phyloP scores from a whole-genome alignment of 2,329 filamentous ascomycete genomes.

The Colletotrichum salicis region DNA sequence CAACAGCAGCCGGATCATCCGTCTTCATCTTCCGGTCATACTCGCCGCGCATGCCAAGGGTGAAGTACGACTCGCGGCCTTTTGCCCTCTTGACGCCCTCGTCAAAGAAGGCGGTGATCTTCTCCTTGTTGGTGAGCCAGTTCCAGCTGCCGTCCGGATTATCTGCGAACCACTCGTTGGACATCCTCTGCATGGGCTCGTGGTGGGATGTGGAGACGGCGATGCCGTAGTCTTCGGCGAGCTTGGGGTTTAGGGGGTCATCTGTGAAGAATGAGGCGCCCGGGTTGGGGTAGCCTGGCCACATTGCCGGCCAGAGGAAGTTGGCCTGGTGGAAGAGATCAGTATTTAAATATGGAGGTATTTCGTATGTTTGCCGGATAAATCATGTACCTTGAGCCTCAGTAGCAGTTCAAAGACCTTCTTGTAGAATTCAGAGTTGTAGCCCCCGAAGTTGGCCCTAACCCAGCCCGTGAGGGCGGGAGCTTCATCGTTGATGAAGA shows the following conservation, averaged over 20 bases:
- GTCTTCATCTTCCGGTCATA: conserved; percentile 64
- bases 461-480: conserved; percentile 69
- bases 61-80: conserved; percentile 69
- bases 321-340: conserved; percentile 57
- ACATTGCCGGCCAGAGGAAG: conserved; percentile 76
- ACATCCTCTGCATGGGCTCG: conserved; percentile 72
- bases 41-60: conserved; percentile 68
- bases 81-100: conserved; percentile 65
- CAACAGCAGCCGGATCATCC: conserved; percentile 60
- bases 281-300: conserved; percentile 60
- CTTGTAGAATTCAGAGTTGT: conserved; percentile 67
- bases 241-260: conserved; percentile 65
- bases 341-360: too few relatives aligned
- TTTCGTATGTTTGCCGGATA: too few relatives aligned
- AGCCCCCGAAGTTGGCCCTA: conserved; percentile 60
- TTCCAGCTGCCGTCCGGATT: conserved; percentile 64
- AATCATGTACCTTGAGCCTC: conserved; percentile 58
- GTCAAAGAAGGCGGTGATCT: conserved; percentile 67
- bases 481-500: conserved; percentile 73
- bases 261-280: conserved; percentile 71
- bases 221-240: conserved; percentile 72
- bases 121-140: conserved; percentile 66
- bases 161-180: conserved; percentile 56
- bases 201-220: conserved; percentile 74
- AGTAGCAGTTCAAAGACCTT: conserved; percentile 72